Base-by-base conservation (phyloP, 208 protist genomes). In the Leishmania braziliensis region DNA sequence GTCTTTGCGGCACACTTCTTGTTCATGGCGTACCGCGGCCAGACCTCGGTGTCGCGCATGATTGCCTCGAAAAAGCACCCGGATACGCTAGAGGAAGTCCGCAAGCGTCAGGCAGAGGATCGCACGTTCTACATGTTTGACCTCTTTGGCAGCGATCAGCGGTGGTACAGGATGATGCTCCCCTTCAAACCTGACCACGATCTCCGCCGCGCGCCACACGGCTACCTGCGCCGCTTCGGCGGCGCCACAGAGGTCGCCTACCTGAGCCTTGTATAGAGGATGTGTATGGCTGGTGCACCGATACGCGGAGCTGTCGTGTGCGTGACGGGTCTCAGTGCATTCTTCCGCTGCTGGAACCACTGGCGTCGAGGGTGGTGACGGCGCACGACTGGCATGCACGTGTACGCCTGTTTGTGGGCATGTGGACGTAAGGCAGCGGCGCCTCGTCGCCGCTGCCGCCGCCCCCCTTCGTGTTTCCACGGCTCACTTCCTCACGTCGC, bases 111-210 rank as follows among this genome's bases (percentile, higher is more conserved):
- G 26, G 77, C 77, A 18, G 81, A 83, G 60, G 78, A 87, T 16
- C 79, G 80, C 1, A 53, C 80, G 14, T 78, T 76, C 36, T 83
- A 89, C 80, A 81, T 89, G 77, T 90, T 90, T 60, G 88, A 93
- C 69, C 68, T 96, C 26, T 95, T 93, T 62, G 92, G 92, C 3
- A 46, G 23, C 18, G 90, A 94, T 78, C 87, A 84, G 46, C 81
- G 86, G n/a, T 95, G 92, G 90, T 91, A 89, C 85, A 60, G 80
- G 0, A 62, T 93, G 56, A 75, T 93, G 0, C 72, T 94, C 1
- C 90, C 90, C 9, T 80, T 96, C 68, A 60, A 54, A 9, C 90
- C 90, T 2, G 77, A 84, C 56, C 84, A 89, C 39, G 81, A 86
- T 68, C 12, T 53, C 1, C 75, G 84, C 0, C 78, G 66, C 5